These are phyloP conservation scores for Amanita polypyramis DNA, from an alignment of 768 basidiomycete genomes.

Conservation along the genomic window DNA sequence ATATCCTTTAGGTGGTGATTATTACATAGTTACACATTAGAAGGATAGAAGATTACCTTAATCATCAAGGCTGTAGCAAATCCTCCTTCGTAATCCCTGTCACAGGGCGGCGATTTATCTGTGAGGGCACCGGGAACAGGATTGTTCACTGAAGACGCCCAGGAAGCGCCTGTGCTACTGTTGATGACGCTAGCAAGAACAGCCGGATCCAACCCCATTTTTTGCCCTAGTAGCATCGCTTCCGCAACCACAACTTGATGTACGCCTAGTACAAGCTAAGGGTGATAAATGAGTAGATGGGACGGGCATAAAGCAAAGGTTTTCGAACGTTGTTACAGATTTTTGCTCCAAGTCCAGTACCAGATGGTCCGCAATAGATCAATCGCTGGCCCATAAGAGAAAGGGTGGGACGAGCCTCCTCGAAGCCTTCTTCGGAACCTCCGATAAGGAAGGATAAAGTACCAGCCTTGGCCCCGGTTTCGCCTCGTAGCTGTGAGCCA, in stretches of 20 bases:
- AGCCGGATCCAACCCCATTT: constrained; percentile 67
- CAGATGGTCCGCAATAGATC: constrained; percentile 76
- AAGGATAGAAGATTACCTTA: constrained; percentile 37
- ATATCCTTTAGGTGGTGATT: constrained; percentile 48
- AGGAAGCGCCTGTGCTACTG: constrained; percentile 74
- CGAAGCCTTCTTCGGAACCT: constrained; percentile 50
- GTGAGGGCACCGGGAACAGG: constrained; percentile 70
- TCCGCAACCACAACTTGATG: constrained; percentile 82
- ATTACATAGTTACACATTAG: background rate
- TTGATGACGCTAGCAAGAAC: constrained; percentile 79
- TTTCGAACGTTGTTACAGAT: constrained; percentile 73
- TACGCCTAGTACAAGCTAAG: constrained; percentile 55
- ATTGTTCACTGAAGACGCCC: constrained; percentile 82
- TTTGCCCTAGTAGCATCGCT: constrained; percentile 80
- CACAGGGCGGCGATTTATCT: constrained; percentile 70
- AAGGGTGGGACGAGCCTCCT: constrained; percentile 47
- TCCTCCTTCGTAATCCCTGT: constrained; percentile 75
- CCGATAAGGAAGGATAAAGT: constrained; percentile 91
- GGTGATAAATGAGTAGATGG: constrained; percentile 10
- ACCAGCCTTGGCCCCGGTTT: constrained; percentile 78
- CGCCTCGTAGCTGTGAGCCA: constrained; percentile 35
- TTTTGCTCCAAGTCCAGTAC: constrained; percentile 78
- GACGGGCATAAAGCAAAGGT: constrained; percentile 11
- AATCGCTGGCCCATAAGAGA: constrained; percentile 71
- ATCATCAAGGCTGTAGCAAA: constrained; percentile 79